phyloP scores from a whole-genome alignment of 305 asterid species.

The Fraxinus xanthoxyloides region DNA sequence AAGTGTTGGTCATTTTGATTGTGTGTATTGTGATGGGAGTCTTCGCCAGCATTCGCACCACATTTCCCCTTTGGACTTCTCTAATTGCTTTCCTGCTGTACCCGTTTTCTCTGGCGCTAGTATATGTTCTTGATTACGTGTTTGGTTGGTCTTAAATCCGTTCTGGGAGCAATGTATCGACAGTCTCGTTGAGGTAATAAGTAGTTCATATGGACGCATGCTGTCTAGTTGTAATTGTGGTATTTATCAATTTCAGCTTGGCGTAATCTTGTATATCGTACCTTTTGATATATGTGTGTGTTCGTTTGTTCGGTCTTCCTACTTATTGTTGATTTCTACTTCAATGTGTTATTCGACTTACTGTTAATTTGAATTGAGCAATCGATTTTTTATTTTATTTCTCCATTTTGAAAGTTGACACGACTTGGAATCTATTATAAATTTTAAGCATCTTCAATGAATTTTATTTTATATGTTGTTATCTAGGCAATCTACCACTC shows the following conservation, averaged over 20 bases:
- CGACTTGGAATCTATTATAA: background rate
- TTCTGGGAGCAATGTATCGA: background rate
- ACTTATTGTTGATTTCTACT: background rate
- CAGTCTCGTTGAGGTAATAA: background rate
- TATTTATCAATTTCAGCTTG: background rate
- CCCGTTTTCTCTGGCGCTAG: conserved; percentile 75
- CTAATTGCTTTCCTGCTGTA: conserved; percentile 66
- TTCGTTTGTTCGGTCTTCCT: background rate
- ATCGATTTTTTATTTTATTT: background rate
- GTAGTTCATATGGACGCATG: background rate
- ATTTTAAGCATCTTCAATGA: background rate
- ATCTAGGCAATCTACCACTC: background rate
- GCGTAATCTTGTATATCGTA: background rate
- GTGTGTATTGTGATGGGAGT: conserved; percentile 85
- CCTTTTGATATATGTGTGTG: background rate
- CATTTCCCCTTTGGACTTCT: conserved; percentile 88
- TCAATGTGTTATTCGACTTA: background rate
- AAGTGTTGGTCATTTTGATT: conserved; percentile 79
- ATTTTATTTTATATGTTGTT: background rate
- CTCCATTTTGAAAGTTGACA: background rate
- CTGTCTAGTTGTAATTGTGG: background rate
- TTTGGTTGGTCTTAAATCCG: conserved; percentile 76
- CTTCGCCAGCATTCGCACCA: conserved; percentile 65
- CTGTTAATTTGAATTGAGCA: background rate
- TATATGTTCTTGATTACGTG: conserved; percentile 81